Evolutionary conservation across 148 eudicot genomes (phyloP), one percentile per base, ranked within the genome.

Genomic region (Rhododendron molle): DNA sequence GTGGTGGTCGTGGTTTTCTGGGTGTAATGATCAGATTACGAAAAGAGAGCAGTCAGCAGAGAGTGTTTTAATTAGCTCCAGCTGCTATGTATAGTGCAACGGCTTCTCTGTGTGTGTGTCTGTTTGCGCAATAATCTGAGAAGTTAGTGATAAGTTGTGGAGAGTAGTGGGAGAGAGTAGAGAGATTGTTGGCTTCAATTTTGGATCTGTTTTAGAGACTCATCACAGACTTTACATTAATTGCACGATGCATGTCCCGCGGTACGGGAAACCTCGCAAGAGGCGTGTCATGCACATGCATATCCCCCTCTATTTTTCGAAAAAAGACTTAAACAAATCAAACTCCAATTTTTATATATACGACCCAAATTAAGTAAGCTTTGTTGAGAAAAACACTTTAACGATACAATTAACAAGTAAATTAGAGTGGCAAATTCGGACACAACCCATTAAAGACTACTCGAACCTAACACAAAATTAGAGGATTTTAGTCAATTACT

Each of bases 171-270:
- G 56, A 52, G 56, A 14, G 38, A 18, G 30, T 23, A 11, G 77
- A 85, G 87, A 81, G 18, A 67, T 72, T 18, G 26, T 67, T 86
- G 87, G 80, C 87, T 71, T 76, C n/a, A 7, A 81, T 34, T 81
- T 81, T 34, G 87, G 78, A 85, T 85, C 86, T 85, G 62, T 52
- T 34, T 34, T 0, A 74, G 73, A 12, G 30, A 67, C 14, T n/a
- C 12, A 12, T n/a, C 30, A 32, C 4, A 28, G 14, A 74, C 21
- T 65, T 65, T 65, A 65, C 44, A 74, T 74, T 74, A 2, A 36
- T 74, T 74, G 4, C 47, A 74, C 47, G 10, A 74, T 28, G 40
- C 40, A 72, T 72, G 76, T 32, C 38, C 7, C 7, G 30, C 20
- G 18, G 8, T 32, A 65, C 72, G 30, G 13, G 72, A 60, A 65